Conservation (phyloP, 805 yeast species). For the Starmerella stigmatis region DNA sequence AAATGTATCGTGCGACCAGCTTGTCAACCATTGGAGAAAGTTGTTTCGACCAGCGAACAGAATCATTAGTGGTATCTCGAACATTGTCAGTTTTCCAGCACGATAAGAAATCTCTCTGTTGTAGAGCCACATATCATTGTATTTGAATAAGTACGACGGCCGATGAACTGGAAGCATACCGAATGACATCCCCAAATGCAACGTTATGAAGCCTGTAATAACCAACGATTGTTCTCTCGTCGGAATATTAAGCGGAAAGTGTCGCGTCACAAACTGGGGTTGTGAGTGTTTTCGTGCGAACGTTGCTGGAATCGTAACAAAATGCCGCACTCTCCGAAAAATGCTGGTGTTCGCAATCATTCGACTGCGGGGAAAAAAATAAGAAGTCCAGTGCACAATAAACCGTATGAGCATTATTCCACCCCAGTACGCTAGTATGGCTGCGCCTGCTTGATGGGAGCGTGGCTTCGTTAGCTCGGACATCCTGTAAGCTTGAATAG, state of each 20-base stretch:
- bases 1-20: slow-evolving; percentile 51
- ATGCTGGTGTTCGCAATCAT: neutral
- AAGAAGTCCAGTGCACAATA: neutral
- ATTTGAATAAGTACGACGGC: slow-evolving; percentile 8
- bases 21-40: slow-evolving; percentile 48
- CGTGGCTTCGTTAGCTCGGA: neutral
- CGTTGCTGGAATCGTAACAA: neutral
- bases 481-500: slow-evolving; percentile 1
- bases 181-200: slow-evolving; percentile 29
- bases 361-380: neutral
- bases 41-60: slow-evolving; percentile 60
- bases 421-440: slow-evolving; percentile 14
- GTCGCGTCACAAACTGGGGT: neutral
- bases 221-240: slow-evolving; percentile 34
- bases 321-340: neutral
- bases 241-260: slow-evolving; percentile 28
- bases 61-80: slow-evolving; percentile 24
- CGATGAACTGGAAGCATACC: slow-evolving; percentile 2
- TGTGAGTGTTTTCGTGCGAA: neutral
- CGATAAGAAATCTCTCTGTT: slow-evolving; percentile 5
- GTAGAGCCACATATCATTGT: slow-evolving; percentile 1
- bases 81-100: slow-evolving; percentile 8
- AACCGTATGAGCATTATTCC: slow-evolving; percentile 9
- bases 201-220: slow-evolving; percentile 28
- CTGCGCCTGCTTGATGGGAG: neutral